Conservation (phyloP, 352 stramenopile genomes). For the Phytophthora pinifolia region DNA sequence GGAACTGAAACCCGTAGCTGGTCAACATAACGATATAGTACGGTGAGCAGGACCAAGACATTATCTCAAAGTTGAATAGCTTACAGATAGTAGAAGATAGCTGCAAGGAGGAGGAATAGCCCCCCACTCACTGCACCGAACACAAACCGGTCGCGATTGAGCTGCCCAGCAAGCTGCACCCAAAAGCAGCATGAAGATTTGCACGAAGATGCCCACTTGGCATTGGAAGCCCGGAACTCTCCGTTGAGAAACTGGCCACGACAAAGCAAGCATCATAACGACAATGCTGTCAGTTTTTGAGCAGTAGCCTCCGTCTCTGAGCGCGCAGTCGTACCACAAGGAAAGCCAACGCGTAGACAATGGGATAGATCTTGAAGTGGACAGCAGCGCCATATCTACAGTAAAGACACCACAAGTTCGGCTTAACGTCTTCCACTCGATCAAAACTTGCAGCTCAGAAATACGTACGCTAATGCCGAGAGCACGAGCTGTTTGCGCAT, state of each 20-base stretch:
- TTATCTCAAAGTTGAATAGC: not conserved
- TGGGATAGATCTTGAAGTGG: constrained; percentile 99
- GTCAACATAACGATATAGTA: not conserved
- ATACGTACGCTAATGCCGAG: constrained; percentile 64
- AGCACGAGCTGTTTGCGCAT: constrained; percentile 80
- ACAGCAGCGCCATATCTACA: constrained; percentile 94
- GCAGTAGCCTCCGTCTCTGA: not conserved
- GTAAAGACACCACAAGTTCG: not conserved
- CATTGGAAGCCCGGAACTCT: constrained; percentile 54
- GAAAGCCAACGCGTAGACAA: constrained; percentile 94
- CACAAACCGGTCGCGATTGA: constrained; percentile 78
- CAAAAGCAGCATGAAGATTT: constrained; percentile 59
- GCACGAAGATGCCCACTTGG: constrained; percentile 46
- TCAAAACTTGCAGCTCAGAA: not conserved
- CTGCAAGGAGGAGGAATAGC: constrained; percentile 86
- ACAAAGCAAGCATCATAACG: not conserved
- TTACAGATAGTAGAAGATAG: constrained; percentile 86
- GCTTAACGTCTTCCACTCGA: not conserved
- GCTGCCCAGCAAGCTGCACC: constrained; percentile 41
- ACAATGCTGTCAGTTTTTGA: not conserved
- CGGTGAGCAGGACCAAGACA: constrained; percentile 3
- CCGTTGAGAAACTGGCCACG: constrained; percentile 63
- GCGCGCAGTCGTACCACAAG: constrained; percentile 59
- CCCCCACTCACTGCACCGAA: constrained; percentile 90
- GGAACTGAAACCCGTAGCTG: constrained; percentile 91